A percentile compares a stretch with the other conserved stretches of the same genome.
phyloP scores from a whole-genome alignment of 202 grass and related monocot species.

The Dendrocalamus latiflorus region DNA sequence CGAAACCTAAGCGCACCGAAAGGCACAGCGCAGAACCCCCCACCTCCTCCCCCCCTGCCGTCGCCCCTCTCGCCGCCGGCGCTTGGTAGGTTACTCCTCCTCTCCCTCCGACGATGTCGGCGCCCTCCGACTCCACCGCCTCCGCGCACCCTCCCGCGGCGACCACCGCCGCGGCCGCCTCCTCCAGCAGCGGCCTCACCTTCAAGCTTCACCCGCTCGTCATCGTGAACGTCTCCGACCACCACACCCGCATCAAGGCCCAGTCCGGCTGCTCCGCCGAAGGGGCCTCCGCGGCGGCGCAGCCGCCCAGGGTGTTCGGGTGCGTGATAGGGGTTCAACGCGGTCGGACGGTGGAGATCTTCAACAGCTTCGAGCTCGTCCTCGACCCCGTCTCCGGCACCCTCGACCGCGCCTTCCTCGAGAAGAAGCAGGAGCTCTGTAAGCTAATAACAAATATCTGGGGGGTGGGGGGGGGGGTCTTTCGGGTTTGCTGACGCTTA shows the following conservation, averaged over 20 bases:
- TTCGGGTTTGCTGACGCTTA: neutral
- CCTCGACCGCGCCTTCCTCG: too few species aligned
- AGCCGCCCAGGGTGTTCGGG: too few species aligned
- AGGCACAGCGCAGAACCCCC: neutral
- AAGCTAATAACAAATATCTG: too few species aligned
- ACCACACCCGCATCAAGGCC: conserved; percentile 93
- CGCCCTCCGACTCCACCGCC: conserved; percentile 21
- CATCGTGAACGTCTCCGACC: conserved; percentile 98
- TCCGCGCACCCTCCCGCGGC: conserved; percentile 19
- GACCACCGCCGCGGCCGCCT: conserved; percentile 25
- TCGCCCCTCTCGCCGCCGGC: conserved; percentile 5
- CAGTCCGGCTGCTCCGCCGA: conserved; percentile 45
- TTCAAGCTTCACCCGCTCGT: conserved; percentile 98
- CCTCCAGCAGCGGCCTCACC: conserved; percentile 84
- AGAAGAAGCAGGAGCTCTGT: too few species aligned
- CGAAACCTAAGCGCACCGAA: too few species aligned
- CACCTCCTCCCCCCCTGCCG: neutral
- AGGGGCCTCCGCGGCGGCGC: too few species aligned
- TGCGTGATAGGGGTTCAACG: too few species aligned
- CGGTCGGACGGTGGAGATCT: too few species aligned
- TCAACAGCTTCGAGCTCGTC: too few species aligned
- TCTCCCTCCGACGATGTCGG: conserved; percentile 40
- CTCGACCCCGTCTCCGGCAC: too few species aligned
- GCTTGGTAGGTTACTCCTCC: conserved; percentile 26
- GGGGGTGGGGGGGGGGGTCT: conserved; percentile 66